Base-by-base conservation (phyloP, 371 early-diverging fungal genomes). In the Choanephora cucurbitarum region DNA sequence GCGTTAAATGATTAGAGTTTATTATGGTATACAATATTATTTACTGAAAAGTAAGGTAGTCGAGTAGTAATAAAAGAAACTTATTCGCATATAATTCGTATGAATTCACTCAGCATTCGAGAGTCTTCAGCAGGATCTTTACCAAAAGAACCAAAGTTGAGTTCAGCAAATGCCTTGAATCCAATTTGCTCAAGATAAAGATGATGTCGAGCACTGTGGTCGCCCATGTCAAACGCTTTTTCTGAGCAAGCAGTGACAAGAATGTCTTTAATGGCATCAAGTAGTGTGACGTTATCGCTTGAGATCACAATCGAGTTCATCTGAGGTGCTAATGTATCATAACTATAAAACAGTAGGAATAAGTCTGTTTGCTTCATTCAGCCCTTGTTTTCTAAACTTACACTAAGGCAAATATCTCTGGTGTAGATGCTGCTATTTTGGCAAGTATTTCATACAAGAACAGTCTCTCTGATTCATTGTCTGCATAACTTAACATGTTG, bases 221-320 rank as follows among this genome's bases (percentile, higher is more conserved):
- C 66, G 7, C 61, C 45, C 7, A 48, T 58, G 21, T 69, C 60
- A 33, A 82, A 71, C 8, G 72, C 73, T 10, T 84, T 80, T 42
- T 81, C 81, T 8, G 86, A 83, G 18, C 87, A 81, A 28, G 88
- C 86, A 0, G 89, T 85, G 46, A 87, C 74, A n/a, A 89, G 70
- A 61, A 92, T 90, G 1, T 79, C 72, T 24, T 83, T 79, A 7
- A 83, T 77, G 5, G 81, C 59, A 11, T 79, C 73, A 18, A 81
- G 49, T 15, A 82, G 42, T 4, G 69, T 64, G 3, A 70, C 55
- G 33, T 79, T 72, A 21, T 84, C 75, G 50, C 73, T 77, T 6
- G 69, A 69, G 22, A 71, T 56, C 22, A 83, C 66, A 44, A 80
- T 67, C 10, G 70, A 66, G 18, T 72, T 76, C 75, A 84, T 75